Evolutionary conservation across 257 asterid species (phyloP).

Genomic region (Solanum habrochaites): DNA sequence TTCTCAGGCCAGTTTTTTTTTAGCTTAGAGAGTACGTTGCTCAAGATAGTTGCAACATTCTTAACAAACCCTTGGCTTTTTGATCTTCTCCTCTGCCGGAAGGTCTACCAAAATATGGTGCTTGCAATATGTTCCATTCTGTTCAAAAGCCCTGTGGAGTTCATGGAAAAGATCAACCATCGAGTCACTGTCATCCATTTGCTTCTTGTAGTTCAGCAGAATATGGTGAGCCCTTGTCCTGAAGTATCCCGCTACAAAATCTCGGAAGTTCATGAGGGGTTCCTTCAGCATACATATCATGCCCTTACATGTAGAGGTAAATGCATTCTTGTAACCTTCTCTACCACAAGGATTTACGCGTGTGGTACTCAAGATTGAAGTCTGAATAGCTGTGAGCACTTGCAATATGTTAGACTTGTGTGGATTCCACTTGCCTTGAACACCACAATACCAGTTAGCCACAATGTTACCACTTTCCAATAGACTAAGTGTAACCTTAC

Average conservation of each 20-base stretch:
- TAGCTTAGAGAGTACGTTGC: neutral
- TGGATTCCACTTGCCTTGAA: neutral
- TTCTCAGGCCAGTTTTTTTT: neutral
- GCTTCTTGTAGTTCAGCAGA: conserved; percentile 13
- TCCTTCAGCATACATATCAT: conserved; percentile 8
- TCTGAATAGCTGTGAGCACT: conserved; percentile 10
- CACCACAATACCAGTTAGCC: neutral
- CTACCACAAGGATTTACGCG: neutral
- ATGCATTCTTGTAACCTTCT: neutral
- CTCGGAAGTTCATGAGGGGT: conserved; percentile 13
- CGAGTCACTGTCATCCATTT: neutral
- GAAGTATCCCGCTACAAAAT: conserved; percentile 25
- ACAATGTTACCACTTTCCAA: neutral
- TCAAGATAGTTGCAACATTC: neutral
- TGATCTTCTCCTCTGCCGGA: neutral
- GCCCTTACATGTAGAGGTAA: conserved; percentile 5
- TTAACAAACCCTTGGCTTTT: neutral
- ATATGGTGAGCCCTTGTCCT: conserved; percentile 22
- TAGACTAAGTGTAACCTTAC: neutral
- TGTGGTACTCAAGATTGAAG: neutral
- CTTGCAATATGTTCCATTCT: conserved; percentile 23
- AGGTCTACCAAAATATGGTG: conserved; percentile 6
- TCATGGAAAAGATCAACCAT: conserved; percentile 10
- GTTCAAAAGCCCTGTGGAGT: conserved; percentile 12
- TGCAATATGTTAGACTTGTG: neutral